Evolutionary conservation across 306 rosid species (phyloP).

Genomic region (Castanea mollissima): DNA sequence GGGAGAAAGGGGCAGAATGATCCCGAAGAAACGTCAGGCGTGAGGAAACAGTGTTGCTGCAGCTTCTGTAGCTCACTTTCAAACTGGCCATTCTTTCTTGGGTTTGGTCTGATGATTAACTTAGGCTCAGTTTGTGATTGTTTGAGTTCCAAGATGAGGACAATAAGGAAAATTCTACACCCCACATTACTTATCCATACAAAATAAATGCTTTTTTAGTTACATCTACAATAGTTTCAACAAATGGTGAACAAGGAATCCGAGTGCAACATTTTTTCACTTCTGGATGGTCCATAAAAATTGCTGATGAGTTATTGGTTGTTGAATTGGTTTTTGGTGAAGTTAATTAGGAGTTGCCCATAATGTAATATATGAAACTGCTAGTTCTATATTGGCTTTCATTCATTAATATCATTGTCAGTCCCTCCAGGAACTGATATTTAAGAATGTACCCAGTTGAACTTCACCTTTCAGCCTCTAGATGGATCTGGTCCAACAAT

Average conservation of each 20-base stretch:
- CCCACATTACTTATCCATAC: background rate
- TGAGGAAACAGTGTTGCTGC: background rate
- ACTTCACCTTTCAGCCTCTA: too few relatives aligned
- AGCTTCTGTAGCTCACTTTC: background rate
- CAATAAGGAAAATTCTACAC: background rate
- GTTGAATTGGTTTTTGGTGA: background rate
- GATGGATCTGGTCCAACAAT: too few relatives aligned
- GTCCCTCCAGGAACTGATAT: too few relatives aligned
- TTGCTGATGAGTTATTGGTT: background rate
- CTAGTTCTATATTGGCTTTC: too few relatives aligned
- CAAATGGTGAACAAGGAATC: background rate
- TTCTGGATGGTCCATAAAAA: background rate
- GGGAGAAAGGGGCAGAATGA: conserved; percentile 1
- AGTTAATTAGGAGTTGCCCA: background rate
- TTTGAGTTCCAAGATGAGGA: too few relatives aligned
- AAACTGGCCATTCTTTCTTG: conserved; percentile 19
- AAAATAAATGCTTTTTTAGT: background rate
- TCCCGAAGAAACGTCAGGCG: too few relatives aligned
- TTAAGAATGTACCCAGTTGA: too few relatives aligned
- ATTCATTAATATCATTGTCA: too few relatives aligned
- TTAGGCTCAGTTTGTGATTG: background rate
- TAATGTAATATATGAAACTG: too few relatives aligned
- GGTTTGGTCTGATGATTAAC: background rate
- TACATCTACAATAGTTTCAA: background rate
- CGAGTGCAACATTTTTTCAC: background rate